Evolutionary conservation across 768 basidiomycete species (phyloP), one percentile per base, ranked within the genome.

Genomic region (Auricularia cornea): DNA sequence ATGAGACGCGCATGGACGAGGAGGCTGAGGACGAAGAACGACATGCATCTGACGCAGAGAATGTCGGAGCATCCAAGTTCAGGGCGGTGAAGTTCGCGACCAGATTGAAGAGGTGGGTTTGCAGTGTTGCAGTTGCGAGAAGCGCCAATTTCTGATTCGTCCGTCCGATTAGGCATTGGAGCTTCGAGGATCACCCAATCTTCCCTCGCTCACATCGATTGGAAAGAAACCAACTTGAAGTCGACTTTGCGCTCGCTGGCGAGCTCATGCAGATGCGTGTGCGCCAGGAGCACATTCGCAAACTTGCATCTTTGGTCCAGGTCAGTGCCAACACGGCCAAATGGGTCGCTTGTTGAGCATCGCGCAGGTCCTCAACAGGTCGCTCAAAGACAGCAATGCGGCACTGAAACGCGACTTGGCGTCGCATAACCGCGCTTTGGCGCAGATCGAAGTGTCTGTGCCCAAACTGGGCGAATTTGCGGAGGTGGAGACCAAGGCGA

Each of bases 241-340:
- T 89, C 48, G 90, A 92, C 68, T 90, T 91, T 40, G 89, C 88
- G 68, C 78, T 92, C 18, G 87, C 87, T 69, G 88, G 87, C 3
- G 87, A 92, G 69, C 71, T 89, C 57, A 76, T 92, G 26, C 81
- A 87, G 66, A 83, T 90, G 84, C 76, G 75, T 35, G 76, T 90
- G 51, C 80, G 90, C 68, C 85, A 87, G 70, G 76, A 79, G 63
- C 89, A 92, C 71, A 75, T 92, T 38, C 77, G 75, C 61, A 87
- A 88, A 69, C 83, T 90, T 32, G 69, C 86, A 14, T 75, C 79
- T 20, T 85, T 83, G 68, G 77, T 90, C 35, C 77, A 83, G 70
- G 88, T 82, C 68, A 29, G 76, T 63, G 26, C 28, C 65, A 56
- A 48, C 38, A 51, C 32, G 8, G 28, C 40, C 56, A 64, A 35